Conservation (phyloP, 2,329 filamentous ascomycete species). For the Sclerotinia borealis region DNA sequence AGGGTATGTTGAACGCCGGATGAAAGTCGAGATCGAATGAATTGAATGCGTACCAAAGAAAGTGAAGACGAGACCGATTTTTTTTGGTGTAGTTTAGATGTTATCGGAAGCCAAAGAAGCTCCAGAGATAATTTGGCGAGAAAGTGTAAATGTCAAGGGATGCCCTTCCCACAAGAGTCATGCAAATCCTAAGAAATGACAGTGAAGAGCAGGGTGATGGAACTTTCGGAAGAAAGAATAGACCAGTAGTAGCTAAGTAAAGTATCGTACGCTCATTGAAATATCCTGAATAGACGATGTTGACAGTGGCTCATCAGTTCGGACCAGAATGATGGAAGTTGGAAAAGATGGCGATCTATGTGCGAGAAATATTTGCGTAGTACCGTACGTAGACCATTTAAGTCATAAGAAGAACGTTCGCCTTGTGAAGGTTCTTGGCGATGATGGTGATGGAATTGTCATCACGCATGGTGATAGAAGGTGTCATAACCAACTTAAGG, state of each 20-base stretch:
- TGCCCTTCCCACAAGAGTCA: conserved; percentile 9
- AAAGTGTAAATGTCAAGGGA: neutral
- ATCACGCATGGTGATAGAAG: conserved; percentile 48
- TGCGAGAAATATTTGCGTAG: neutral
- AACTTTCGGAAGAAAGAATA: neutral
- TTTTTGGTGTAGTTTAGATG: neutral
- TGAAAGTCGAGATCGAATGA: neutral
- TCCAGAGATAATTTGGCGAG: neutral
- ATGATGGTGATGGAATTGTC: conserved; percentile 32
- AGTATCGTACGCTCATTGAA: conserved; percentile 7
- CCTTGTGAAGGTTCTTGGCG: conserved; percentile 15
- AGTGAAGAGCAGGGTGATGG: neutral
- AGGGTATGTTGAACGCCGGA: neutral
- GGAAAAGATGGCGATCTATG: conserved; percentile 3
- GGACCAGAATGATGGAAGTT: neutral
- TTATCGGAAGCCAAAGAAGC: neutral
- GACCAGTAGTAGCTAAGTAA: neutral
- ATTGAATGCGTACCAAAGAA: neutral
- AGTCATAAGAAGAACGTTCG: conserved; percentile 27
- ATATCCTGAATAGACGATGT: neutral
- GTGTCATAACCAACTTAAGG: conserved; percentile 49
- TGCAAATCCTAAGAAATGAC: conserved; percentile 4
- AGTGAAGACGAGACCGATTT: neutral
- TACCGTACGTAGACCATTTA: conserved; percentile 13
- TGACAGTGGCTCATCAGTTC: conserved; percentile 1